Base-by-base conservation (phyloP, 2,329 filamentous ascomycete species). In the Arthrobotrys entomopaga region DNA sequence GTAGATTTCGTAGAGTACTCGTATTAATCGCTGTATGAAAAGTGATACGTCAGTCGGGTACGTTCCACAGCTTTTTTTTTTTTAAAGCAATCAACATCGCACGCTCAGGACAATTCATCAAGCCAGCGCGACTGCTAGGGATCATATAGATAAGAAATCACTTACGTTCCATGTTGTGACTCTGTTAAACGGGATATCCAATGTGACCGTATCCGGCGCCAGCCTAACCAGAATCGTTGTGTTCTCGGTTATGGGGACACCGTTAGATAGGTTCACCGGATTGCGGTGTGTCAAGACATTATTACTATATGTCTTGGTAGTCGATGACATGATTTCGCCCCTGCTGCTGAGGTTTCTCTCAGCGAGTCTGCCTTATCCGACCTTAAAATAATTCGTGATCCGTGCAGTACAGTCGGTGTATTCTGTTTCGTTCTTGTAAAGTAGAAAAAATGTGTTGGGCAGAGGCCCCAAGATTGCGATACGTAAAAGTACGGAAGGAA, bases 111-210 rank as follows among this genome's bases (percentile, higher is more conserved):
- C 46, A 49, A 49, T 49, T 20, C 13, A 22, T 13, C 40, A 16
- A 43, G 11, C 13, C 11, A 2, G 10, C 13, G 40, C n/a, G 3
- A 40, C 40, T 16, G n/a, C 3, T 43, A 6, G 24, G 26, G 8
- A 34, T 38, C 6, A 34, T 22, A 22, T 46, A 52, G 11, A 64
- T 42, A 29, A 34, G 20, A 11, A 38, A 16, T 40, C 43, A 43
- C 67, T 40, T 65, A 72, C 67, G 26, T 72, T 65, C 67, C 67
- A 72, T 53, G 67, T 72, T 64, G 67, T 72, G 19, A 72, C 67
- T 65, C 67, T 64, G 67, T 72, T 72, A 48, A 72, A 72, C 34
- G 67, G 67, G 50, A 72, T 72, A 64, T 72, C 67, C 26, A 72
- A 49, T 24, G 67, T 72, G 34, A 72, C 60, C 46, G 46, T 53